phyloP scores from a whole-genome alignment of 1,284 basidiomycete species.

The Cutaneotrichosporon sp. region DNA sequence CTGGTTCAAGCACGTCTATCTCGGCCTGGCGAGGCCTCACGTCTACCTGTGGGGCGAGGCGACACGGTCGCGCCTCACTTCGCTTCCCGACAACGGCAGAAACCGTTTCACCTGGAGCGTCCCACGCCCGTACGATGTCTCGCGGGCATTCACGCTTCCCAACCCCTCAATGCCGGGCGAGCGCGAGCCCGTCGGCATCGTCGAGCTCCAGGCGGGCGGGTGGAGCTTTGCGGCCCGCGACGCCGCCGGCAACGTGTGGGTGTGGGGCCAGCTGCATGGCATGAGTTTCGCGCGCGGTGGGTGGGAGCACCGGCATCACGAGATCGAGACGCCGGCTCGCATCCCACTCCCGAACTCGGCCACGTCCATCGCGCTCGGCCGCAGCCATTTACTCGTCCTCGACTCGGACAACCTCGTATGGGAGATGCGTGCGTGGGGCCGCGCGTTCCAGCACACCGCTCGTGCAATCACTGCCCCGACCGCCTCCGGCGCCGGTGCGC shows the following conservation, averaged over 20 bases:
- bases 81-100: neutral
- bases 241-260: constrained; percentile 68
- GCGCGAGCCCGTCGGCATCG: constrained; percentile 54
- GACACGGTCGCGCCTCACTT: constrained; percentile 27
- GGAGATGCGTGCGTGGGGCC: constrained; percentile 46
- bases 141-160: constrained; percentile 7
- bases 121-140: neutral
- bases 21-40: constrained; percentile 62
- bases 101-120: neutral
- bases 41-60: constrained; percentile 81
- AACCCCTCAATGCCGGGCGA: neutral
- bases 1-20: constrained; percentile 79
- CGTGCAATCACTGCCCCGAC: constrained; percentile 36
- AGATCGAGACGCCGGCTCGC: constrained; percentile 34
- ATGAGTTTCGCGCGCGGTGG: constrained; percentile 66
- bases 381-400: constrained; percentile 44
- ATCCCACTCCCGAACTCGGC: constrained; percentile 43
- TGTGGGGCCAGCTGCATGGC: constrained; percentile 67
- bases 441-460: constrained; percentile 47
- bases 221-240: constrained; percentile 63
- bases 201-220: constrained; percentile 73
- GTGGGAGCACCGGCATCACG: constrained; percentile 35
- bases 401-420: constrained; percentile 50
- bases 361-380: constrained; percentile 36
- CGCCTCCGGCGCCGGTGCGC: constrained; percentile 26